Conservation (phyloP, 805 yeast species). For the Teunomyces stri region DNA sequence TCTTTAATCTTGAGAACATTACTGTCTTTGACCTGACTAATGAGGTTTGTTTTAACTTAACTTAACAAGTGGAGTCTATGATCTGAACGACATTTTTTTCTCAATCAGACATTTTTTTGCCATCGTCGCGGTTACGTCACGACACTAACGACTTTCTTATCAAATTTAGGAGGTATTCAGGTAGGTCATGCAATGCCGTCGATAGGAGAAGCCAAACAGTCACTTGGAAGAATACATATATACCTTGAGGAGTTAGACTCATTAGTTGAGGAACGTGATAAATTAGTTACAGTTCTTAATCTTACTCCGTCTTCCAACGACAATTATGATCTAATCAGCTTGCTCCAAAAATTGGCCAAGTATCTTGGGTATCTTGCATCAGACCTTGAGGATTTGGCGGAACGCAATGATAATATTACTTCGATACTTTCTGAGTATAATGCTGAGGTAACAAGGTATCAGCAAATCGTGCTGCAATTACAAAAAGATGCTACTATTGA, state of each 20-base stretch:
- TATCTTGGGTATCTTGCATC: slow-evolving; percentile 27
- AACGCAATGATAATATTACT: slow-evolving; percentile 1
- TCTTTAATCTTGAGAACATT: slow-evolving; percentile 43
- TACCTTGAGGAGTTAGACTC: slow-evolving; percentile 29
- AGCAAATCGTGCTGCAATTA: slow-evolving; percentile 15
- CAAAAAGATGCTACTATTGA: slow-evolving; percentile 27
- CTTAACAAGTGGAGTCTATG: not conserved
- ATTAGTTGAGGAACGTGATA: slow-evolving; percentile 32
- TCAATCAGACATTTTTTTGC: not conserved
- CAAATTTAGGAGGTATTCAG: not conserved
- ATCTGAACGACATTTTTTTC: not conserved
- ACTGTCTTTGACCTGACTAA: not conserved
- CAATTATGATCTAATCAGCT: slow-evolving; percentile 32
- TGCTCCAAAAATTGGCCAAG: slow-evolving; percentile 25
- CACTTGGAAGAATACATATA: slow-evolving; percentile 16
- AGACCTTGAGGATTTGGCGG: slow-evolving; percentile 18
- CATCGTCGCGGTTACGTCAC: not conserved
- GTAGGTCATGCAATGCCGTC: slow-evolving; percentile 9
- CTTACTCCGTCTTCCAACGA: slow-evolving; percentile 40
- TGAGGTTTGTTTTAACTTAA: not conserved
- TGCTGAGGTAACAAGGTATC: slow-evolving; percentile 16
- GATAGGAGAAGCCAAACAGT: slow-evolving; percentile 17
- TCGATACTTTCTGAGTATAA: slow-evolving; percentile 7
- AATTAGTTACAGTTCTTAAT: slow-evolving; percentile 25
- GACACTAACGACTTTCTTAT: slow-evolving; percentile 1